Evolutionary conservation across 2,329 filamentous ascomycete genomes (phyloP), one percentile per base, ranked within the genome.

Genomic region (Penicillium janthinellum): DNA sequence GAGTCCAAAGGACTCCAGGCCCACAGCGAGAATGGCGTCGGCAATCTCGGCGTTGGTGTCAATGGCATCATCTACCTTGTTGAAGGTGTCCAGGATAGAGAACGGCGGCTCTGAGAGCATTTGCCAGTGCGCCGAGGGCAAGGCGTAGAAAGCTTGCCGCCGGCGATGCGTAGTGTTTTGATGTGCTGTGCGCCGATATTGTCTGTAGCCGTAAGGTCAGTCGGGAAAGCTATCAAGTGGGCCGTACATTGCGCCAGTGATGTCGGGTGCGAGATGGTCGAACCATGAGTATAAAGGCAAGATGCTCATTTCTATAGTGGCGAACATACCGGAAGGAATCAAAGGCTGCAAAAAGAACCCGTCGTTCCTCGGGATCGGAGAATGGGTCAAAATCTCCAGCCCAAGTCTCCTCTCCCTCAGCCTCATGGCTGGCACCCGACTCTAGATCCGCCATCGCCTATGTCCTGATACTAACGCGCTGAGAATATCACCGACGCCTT

Each of bases 91-190:
- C 6, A 96, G 84, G 55, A 95, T 87, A 59, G 87, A 90, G 79
- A 98, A 96, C 0, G 93, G 94, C 0, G 90, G 88, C 4, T 84
- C 84, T 0, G 92, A 88, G 0, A 99, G 85, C 71, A 96, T 84
- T 70, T 90, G 85, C 88, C 92, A 95, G 74, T 99, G 93, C 1
- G 84, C 81, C 59, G 89, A 87, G 1, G 94, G 92, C 5, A 99
- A 83, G 8, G 92, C 90, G 75, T 98, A 99, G 77, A 99, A 97
- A 14, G 92, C 90, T 75, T 95, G 92, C 31, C 96, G 88, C 22
- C 95, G 89, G 17, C 93, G 84, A 75, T 98, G 94, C 4, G 94
- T 98, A 64, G 90, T 89, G 76, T 96, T 96, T 79, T 90, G 90
- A 75, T 98, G 94, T 5, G 93, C 90, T 25, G 88, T 86, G 69